Conservation (phyloP, 1,139 yeast species). For the Sugiyamaella paludigena region DNA sequence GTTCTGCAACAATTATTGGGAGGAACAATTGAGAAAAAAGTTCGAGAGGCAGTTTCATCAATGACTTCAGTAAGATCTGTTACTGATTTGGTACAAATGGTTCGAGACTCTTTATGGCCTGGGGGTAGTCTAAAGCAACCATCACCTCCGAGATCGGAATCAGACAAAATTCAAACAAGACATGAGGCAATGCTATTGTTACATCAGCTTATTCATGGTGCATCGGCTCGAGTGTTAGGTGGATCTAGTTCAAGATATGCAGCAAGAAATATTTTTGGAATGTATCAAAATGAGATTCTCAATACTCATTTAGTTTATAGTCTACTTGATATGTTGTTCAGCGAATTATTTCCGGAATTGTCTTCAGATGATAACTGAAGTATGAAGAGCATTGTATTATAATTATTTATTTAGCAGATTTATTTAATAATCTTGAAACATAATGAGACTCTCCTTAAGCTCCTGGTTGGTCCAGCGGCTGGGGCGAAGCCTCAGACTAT, state of each 20-base stretch:
- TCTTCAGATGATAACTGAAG: background rate
- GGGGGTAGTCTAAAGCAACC: constrained; percentile 42
- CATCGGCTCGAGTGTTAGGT: constrained; percentile 77
- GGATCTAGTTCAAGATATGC: constrained; percentile 62
- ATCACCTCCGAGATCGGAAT: constrained; percentile 43
- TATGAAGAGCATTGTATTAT: too few species aligned
- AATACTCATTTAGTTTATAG: constrained; percentile 63
- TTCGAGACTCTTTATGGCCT: constrained; percentile 63
- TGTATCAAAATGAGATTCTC: constrained; percentile 71
- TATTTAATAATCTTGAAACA: too few species aligned
- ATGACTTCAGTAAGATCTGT: constrained; percentile 51
- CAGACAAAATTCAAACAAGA: constrained; percentile 53
- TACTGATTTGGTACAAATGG: constrained; percentile 43
- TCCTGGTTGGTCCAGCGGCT: too few species aligned
- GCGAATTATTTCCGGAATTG: constrained; percentile 40
- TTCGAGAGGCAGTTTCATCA: constrained; percentile 47
- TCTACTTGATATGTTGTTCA: constrained; percentile 51
- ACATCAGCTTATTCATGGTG: constrained; percentile 57
- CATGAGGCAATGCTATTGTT: constrained; percentile 61
- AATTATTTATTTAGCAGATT: too few species aligned
- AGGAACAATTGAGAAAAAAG: constrained; percentile 78
- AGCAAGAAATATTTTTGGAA: constrained; percentile 54
- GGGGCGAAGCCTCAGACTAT: too few species aligned
- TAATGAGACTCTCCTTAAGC: too few species aligned
- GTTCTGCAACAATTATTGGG: constrained; percentile 85